phyloP scores from a whole-genome alignment of 2,329 filamentous ascomycete genomes.

The Epichloe festucae region DNA sequence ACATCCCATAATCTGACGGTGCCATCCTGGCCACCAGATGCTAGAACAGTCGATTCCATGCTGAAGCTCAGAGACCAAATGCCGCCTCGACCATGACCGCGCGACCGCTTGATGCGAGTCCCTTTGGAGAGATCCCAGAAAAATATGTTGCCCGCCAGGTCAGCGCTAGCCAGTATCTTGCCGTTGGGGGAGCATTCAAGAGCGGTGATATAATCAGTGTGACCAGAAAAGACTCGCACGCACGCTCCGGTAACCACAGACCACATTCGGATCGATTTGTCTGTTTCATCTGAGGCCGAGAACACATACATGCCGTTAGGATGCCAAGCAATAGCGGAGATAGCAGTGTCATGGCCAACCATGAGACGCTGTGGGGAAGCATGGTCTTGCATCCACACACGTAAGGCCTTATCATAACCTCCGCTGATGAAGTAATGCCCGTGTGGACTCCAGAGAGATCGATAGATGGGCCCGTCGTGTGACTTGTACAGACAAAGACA shows the following conservation, averaged over 20 bases:
- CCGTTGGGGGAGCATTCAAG: constrained; percentile 75
- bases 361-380: constrained; percentile 80
- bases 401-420: constrained; percentile 79
- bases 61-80: constrained; percentile 92
- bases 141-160: constrained; percentile 78
- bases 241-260: constrained; percentile 76
- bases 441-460: constrained; percentile 79
- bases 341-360: constrained; percentile 82
- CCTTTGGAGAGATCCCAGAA: constrained; percentile 91
- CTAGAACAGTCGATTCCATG: constrained; percentile 79
- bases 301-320: constrained; percentile 90
- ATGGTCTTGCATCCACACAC: constrained; percentile 86
- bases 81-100: constrained; percentile 84
- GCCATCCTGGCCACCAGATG: constrained; percentile 81
- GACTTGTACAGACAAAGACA: constrained; percentile 90
- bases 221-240: constrained; percentile 83
- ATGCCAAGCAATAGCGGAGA: constrained; percentile 89
- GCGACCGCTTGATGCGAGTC: constrained; percentile 77
- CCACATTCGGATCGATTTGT: constrained; percentile 97
- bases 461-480: constrained; percentile 80
- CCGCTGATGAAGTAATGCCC: constrained; percentile 90
- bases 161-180: constrained; percentile 80
- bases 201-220: constrained; percentile 75
- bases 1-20: constrained; percentile 95
- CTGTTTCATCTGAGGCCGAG: constrained; percentile 70